phyloP scores from a whole-genome alignment of 306 rosid genomes.

The Vigna mungo region DNA sequence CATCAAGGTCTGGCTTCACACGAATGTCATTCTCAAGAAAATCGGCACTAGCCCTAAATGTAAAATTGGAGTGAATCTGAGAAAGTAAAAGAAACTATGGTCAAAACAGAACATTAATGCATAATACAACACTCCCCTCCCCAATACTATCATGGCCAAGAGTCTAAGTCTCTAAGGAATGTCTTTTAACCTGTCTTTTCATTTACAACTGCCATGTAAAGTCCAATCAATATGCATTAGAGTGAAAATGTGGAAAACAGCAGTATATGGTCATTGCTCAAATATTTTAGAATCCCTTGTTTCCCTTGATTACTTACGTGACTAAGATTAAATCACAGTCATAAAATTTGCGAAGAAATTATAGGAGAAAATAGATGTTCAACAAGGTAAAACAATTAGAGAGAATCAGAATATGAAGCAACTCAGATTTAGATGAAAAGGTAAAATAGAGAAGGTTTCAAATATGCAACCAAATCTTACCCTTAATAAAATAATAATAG shows the following conservation, averaged over 20 bases:
- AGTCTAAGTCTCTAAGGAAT: not conserved
- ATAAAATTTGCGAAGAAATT: not conserved
- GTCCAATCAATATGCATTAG: conserved; percentile 2
- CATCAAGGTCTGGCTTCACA: too few species aligned
- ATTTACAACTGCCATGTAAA: not conserved
- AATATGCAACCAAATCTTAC: too few species aligned
- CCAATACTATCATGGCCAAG: not conserved
- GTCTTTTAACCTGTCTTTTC: not conserved
- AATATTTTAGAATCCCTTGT: not conserved
- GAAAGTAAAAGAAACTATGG: too few species aligned
- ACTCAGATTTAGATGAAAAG: not conserved
- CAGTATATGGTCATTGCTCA: not conserved
- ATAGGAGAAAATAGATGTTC: not conserved
- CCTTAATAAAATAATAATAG: too few species aligned
- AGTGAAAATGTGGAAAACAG: conserved; percentile 12
- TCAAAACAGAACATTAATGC: not conserved
- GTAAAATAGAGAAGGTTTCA: not conserved
- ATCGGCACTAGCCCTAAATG: too few species aligned
- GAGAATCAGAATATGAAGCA: conserved; percentile 6
- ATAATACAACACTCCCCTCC: not conserved
- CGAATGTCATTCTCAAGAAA: too few species aligned
- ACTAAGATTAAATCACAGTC: not conserved
- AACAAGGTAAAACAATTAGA: conserved; percentile 3
- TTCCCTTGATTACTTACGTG: not conserved
- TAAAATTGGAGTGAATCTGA: too few species aligned